Evolutionary conservation across 164 flowering plant genomes (phyloP), one percentile per base, ranked within the genome.

Genomic region (Hamamelis virginiana): DNA sequence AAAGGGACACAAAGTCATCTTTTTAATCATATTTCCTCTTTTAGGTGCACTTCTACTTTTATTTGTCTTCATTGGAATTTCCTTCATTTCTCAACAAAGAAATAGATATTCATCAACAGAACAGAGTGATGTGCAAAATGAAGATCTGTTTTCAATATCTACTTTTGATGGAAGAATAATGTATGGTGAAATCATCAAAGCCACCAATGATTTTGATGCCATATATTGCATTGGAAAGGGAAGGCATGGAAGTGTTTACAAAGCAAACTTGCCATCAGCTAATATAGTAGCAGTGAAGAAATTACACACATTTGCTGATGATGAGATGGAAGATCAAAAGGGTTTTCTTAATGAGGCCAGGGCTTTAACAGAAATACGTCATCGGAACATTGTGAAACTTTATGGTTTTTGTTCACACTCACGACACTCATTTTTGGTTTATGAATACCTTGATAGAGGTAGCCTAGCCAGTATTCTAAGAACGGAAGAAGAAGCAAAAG

Each of bases 381-480:
- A 66, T 8, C 19, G 69, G 26, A 66, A 66, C 43, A 66, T 66
- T 66, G 69, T 69, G 65, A 69, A 59, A 60, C 65, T 69, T 9
- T 51, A 27, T 21, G 72, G 62, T 19, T 70, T 48, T 16, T 70
- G 72, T 26, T 62, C 67, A 0, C 62, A 70, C 25, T 26, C 61
- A 10, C 41, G 62, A 11, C 61, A 70, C 52, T 62, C 59, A 14
- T 53, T 62, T 53, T 44, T 70, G 53, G 67, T 70, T 1, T 70
- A 70, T 38, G 72, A 70, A 62, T 70, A 61, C 48, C 43, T 70
- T 10, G 72, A 62, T 46, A 52, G 67, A 25, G 72, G 72, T 23
- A 62, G 67, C 46, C 43, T 70, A 26, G 72, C 43, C 1, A 22
- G 5, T 26, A 44, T 70, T 4, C 23, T 70, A 38, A 43, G 52